Evolutionary conservation across 768 basidiomycete species (phyloP).

Genomic region (Boletus sp.): DNA sequence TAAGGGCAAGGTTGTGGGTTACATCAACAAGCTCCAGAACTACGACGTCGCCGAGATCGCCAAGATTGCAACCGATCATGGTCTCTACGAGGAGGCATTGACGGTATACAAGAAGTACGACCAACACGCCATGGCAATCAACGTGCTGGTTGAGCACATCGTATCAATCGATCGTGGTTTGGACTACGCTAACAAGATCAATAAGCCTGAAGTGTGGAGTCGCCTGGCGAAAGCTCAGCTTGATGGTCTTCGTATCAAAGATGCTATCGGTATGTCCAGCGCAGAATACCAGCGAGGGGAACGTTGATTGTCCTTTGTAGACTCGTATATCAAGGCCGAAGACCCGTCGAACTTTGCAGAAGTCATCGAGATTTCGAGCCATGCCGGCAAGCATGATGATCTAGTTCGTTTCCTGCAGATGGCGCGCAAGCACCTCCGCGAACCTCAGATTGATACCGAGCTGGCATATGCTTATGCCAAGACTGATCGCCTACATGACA

Average conservation of each 20-base stretch:
- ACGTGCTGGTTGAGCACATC: conserved; percentile 96
- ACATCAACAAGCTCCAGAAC: conserved; percentile 96
- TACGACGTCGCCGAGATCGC: conserved; percentile 96
- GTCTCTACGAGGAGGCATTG: conserved; percentile 93
- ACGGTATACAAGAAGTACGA: conserved; percentile 98
- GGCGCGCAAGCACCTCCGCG: conserved; percentile 95
- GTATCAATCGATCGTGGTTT: conserved; percentile 96
- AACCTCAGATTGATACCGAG: conserved; percentile 98
- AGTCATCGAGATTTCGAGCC: conserved; percentile 93
- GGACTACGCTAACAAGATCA: conserved; percentile 95
- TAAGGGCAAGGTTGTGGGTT: conserved; percentile 96
- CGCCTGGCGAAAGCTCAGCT: conserved; percentile 98
- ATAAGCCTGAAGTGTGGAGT: conserved; percentile 96
- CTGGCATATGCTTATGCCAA: conserved; percentile 98
- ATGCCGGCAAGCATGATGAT: conserved; percentile 90
- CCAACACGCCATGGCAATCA: conserved; percentile 93
- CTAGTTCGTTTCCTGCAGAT: conserved; percentile 97
- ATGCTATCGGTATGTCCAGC: conserved; percentile 78
- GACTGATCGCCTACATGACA: conserved; percentile 95
- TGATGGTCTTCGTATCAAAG: conserved; percentile 97
- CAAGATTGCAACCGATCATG: conserved; percentile 94
- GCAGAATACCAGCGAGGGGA: neutral
- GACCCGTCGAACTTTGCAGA: conserved; percentile 93
- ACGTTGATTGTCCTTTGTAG: conserved; percentile 37
- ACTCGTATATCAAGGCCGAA: conserved; percentile 97